Base-by-base conservation (phyloP, 306 rosid species). In the Sphenostylis stenocarpa region DNA sequence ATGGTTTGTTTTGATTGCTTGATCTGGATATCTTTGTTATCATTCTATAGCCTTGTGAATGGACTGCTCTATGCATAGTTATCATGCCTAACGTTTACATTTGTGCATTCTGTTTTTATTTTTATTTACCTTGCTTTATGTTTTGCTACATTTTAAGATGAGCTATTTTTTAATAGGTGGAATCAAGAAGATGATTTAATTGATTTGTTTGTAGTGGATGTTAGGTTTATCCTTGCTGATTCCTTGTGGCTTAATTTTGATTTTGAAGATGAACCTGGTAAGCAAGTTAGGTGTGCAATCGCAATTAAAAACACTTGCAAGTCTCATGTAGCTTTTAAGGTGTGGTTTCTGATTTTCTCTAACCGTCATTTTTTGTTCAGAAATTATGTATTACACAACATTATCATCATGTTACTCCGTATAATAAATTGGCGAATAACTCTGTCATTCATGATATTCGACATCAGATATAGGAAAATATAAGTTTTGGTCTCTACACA, bases 241-340 rank as follows among this genome's bases (percentile, higher is more conserved):
- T 55, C 61, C 38, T 39, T 77, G 45, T 65, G 67, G 68, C 48
- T 85, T 72, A 81, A 79, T 65, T 65, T 65, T 63, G 17, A 36
- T 79, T 71, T 67, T 86, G 85, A 80, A 94, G 98, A 91, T 87
- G 98, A 94, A 83, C 94, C 98, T 47, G 97, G 98, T 16, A 94
- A 91, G 87, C 98, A 94, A 87, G 98, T 90, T 51, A 94, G 83
- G 85, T 91, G 98, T 70, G 98, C 98, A 47, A 82, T 94, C 82
- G 89, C 96, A 78, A 94, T 94, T 71, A 90, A 91, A 86, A 94
- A 94, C 89, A 90, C 90, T 58, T 71, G 93, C 94, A 94, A 89
- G 88, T 87, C 88, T 81, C 91, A 84, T 81, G 90, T 94, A 75
- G 98, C 98, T 79, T 94, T 94, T 91, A 94, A 94, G 92, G 98